Evolutionary conservation across 2,329 filamentous ascomycete species (phyloP), one percentile per base, ranked within the genome.

Genomic region (Clarireedia hainanense): DNA sequence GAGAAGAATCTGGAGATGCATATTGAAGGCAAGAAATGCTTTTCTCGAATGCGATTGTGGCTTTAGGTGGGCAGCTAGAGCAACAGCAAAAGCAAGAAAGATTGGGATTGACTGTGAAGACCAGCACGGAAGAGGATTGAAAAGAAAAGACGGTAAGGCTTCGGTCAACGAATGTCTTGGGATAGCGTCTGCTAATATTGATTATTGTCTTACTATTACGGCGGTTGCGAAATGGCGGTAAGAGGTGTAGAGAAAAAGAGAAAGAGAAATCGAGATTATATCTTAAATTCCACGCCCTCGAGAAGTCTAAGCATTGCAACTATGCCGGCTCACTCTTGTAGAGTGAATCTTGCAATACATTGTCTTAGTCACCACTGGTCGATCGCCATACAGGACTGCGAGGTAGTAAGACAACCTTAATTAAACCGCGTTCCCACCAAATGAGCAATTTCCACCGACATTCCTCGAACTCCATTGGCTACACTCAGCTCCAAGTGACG

Each of bases 1-100:
- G 14, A 55, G 24, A 14, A 42, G 37, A 50, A 55, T n/a, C 50
- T 50, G 47, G 37, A 55, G 27, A 30, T 39, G 52, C 52, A 55
- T 55, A 15, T 55, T 50, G 52, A 17, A 46, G 1, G 12, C 15
- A 7, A 26, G 36, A 17, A 43, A 20, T 23, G 40, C 9, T 23
- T 43, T 43, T 17, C 5, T 43, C 40, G 23, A 43, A 6, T 4
- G 20, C 4, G 17, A 14, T 12, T 20, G 0, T 20, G 1, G 40
- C 5, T 23, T n/a, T 9, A 23, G 23, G 23, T 24, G 12, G 36
- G 30, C n/a, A 45, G 43, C 39, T 36, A 37, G 20, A 48, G 12
- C 48, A 15, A 48, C 6, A 43, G 17, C 40, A 12, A 24, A 5
- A 43, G n/a, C 15, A 20, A n/a, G 40, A 43, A 10, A 9, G 40